phyloP scores from a whole-genome alignment of 2,329 filamentous ascomycete species.

The Penicillium sp. region DNA sequence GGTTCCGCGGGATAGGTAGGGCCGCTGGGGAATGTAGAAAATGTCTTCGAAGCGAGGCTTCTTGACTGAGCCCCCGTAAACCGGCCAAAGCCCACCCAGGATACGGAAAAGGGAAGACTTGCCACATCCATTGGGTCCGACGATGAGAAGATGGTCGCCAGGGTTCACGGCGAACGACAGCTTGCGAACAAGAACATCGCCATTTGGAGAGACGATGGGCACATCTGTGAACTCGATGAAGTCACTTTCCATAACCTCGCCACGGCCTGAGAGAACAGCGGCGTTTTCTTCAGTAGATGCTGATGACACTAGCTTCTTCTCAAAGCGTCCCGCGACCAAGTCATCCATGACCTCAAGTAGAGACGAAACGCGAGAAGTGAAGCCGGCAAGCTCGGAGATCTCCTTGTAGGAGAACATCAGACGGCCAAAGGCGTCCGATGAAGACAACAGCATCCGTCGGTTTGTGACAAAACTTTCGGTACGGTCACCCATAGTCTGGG shows the following conservation, averaged over 20 bases:
- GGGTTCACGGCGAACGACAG: constrained; percentile 85
- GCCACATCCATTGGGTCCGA: constrained; percentile 95
- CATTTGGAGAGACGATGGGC: constrained; percentile 95
- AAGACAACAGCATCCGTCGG: constrained; percentile 84
- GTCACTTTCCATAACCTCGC: constrained; percentile 77
- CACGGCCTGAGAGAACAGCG: constrained; percentile 79
- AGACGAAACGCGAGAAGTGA: constrained; percentile 88
- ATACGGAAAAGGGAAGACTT: constrained; percentile 97
- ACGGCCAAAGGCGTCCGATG: constrained; percentile 92
- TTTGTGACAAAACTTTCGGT: constrained; percentile 87
- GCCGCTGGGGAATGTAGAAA: constrained; percentile 96
- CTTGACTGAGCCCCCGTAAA: constrained; percentile 90
- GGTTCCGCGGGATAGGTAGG: constrained; percentile 87
- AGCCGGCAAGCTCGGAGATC: constrained; percentile 91
- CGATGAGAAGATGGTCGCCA: constrained; percentile 89
- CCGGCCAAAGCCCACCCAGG: constrained; percentile 93
- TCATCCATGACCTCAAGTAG: constrained; percentile 94
- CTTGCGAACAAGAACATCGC: constrained; percentile 83
- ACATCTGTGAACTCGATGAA: constrained; percentile 87
- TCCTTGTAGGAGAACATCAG: constrained; percentile 99
- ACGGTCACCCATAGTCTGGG: constrained; percentile 56
- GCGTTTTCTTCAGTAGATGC: constrained; percentile 81
- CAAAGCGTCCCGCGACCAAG: constrained; percentile 84
- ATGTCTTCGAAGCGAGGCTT: constrained; percentile 93
- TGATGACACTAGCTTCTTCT: constrained; percentile 94